These are phyloP conservation scores for Suillus bovinus DNA, from an alignment of 768 basidiomycete genomes.

Conservation along the genomic window DNA sequence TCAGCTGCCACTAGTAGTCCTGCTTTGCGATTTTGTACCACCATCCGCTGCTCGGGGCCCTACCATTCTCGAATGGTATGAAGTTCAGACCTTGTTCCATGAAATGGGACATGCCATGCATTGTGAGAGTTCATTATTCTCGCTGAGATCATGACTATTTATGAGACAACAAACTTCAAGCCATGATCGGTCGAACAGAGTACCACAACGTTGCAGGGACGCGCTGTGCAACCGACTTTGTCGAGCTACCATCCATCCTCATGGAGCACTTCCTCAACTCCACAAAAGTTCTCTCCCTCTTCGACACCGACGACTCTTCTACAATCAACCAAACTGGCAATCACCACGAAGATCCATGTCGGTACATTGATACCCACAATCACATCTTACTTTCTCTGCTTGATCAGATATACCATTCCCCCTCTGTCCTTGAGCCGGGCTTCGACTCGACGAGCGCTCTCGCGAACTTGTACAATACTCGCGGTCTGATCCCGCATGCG, in stretches of 20 bases:
- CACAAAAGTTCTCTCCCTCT: constrained; percentile 77
- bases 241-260: constrained; percentile 95
- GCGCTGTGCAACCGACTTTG: constrained; percentile 97
- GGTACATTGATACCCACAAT: constrained; percentile 84
- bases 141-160: constrained; percentile 7
- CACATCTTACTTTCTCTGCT: constrained; percentile 88
- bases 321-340: constrained; percentile 52
- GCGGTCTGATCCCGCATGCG: constrained; percentile 83
- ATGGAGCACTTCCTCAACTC: constrained; percentile 98
- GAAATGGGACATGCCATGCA: constrained; percentile 99
- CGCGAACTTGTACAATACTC: constrained; percentile 58
- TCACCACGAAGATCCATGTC: constrained; percentile 74
- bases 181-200: constrained; percentile 97
- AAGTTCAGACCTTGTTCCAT: constrained; percentile 93
- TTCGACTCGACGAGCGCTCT: constrained; percentile 79
- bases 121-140: constrained; percentile 57
- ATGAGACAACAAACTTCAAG: constrained; percentile 40
- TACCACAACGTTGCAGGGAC: constrained; percentile 98
- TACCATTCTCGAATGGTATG: constrained; percentile 85
- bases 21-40: constrained; percentile 83
- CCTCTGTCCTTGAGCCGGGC: constrained; percentile 46
- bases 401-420: constrained; percentile 90
- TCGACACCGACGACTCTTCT: constrained; percentile 54
- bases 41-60: constrained; percentile 63
- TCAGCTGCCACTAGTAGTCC: constrained; percentile 89